Evolutionary conservation across 768 basidiomycete species (phyloP), one percentile per base, ranked within the genome.

Genomic region (Mycena crocata): DNA sequence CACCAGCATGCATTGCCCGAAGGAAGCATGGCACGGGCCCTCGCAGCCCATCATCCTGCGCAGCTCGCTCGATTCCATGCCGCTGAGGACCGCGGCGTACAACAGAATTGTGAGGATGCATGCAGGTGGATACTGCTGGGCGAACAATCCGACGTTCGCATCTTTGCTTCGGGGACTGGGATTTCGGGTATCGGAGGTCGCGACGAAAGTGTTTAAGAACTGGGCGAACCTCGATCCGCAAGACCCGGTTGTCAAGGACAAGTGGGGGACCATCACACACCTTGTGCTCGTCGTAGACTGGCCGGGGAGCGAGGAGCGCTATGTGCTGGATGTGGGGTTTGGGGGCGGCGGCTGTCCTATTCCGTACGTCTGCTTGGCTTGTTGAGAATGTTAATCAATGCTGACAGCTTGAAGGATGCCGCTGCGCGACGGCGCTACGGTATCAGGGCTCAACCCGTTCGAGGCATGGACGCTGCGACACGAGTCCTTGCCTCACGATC

Each of bases 261-360:
- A 60, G 34, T 70, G 69, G 69, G 69, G 69, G 28, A 70, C 69
- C 12, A 60, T 67, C 26, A 66, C 69, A n/a, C 69, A 70, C 28
- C 7, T 70, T 7, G 65, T 70, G 30, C 65, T 70, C 30, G 42
- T 70, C 13, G 69, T 61, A 1, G 69, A 70, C 34, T 70, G 69
- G 69, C 13, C 60, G 19, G 62, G 28, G 39, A 64, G 69, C n/a
- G 32, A 14, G 14, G 69, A 64, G 40, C 60, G 69, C 15, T 70
- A 67, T 40, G 69, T 67, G 57, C 48, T 66, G 13, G 69, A 70
- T 24, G 69, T 70, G 14, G 69, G 69, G 5, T 70, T 70, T 23
- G 69, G 69, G 30, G 69, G 69, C 17, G 69, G 62, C 5, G 69
- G 69, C 13, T 70, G 69, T 39, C 69, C 69, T 14, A 61, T 70